Evolutionary conservation across 768 basidiomycete species (phyloP).

Genomic region (Antrodiella citrinella): DNA sequence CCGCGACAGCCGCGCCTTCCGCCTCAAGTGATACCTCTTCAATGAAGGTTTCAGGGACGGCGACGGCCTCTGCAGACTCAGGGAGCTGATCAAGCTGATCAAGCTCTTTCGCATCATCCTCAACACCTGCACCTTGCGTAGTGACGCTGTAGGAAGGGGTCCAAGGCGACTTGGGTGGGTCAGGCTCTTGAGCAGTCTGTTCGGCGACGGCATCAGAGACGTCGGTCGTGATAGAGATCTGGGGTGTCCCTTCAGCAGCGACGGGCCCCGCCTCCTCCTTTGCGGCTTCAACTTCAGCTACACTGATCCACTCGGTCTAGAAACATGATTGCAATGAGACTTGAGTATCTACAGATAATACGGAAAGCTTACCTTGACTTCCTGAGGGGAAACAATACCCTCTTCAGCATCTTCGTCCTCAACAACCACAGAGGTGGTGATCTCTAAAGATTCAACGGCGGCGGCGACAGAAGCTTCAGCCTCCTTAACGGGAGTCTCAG

Average conservation of each 20-base stretch:
- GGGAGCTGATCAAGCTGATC: conserved; percentile 16
- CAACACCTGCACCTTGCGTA: conserved; percentile 29
- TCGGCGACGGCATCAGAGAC: not conserved
- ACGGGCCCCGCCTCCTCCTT: not conserved
- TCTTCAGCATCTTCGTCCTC: not conserved
- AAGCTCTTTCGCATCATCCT: conserved; percentile 11
- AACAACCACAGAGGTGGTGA: not conserved
- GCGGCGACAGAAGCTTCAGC: conserved; percentile 1
- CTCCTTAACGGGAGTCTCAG: not conserved
- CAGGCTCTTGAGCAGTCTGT: conserved; percentile 16
- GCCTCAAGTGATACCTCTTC: not conserved
- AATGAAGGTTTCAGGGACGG: not conserved
- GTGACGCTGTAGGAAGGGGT: conserved; percentile 46
- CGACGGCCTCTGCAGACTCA: conserved; percentile 5
- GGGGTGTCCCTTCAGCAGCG: not conserved
- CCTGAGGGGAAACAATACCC: not conserved
- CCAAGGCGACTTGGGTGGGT: conserved; percentile 44
- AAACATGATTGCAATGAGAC: not conserved
- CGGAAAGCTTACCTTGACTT: not conserved
- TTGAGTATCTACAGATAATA: not conserved
- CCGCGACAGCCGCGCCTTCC: too few relatives aligned
- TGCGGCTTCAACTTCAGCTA: not conserved
- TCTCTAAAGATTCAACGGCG: not conserved
- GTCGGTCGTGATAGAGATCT: conserved; percentile 1
- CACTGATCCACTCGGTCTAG: not conserved